Conservation (phyloP, 495 filamentous ascomycete genomes). For the Tuber borchii region DNA sequence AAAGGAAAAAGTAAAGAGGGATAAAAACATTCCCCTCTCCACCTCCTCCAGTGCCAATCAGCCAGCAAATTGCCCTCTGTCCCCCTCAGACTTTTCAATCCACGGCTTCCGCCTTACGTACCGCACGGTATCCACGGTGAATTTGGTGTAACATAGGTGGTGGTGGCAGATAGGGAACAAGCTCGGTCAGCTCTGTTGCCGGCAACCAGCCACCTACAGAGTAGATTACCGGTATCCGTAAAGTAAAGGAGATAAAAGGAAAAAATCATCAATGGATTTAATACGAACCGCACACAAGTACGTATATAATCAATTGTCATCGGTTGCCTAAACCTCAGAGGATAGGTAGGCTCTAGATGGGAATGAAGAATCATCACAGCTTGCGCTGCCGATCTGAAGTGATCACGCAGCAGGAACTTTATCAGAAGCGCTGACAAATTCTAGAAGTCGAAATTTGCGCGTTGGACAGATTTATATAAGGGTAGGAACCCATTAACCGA, state of each 20-base stretch:
- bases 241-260: neutral
- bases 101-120: too few relatives aligned
- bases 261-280: neutral
- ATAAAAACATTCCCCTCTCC: too few relatives aligned
- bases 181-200: slow-evolving; percentile 43
- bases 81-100: too few relatives aligned
- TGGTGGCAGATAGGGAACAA: neutral
- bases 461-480: neutral
- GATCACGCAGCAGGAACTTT: neutral
- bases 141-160: too few relatives aligned
- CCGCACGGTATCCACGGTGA: too few relatives aligned
- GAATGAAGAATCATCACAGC: neutral
- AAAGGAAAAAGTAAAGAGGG: too few relatives aligned
- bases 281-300: neutral
- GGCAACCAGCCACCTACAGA: slow-evolving; percentile 43
- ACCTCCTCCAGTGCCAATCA: too few relatives aligned
- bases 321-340: neutral
- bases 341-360: neutral
- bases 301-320: neutral
- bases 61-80: too few relatives aligned
- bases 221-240: neutral
- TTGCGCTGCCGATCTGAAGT: neutral
- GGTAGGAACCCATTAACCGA: too few relatives aligned
- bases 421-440: neutral
- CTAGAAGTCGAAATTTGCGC: neutral